Evolutionary conservation across 345 rosid species (phyloP).

Genomic region (Murraya koenigii): DNA sequence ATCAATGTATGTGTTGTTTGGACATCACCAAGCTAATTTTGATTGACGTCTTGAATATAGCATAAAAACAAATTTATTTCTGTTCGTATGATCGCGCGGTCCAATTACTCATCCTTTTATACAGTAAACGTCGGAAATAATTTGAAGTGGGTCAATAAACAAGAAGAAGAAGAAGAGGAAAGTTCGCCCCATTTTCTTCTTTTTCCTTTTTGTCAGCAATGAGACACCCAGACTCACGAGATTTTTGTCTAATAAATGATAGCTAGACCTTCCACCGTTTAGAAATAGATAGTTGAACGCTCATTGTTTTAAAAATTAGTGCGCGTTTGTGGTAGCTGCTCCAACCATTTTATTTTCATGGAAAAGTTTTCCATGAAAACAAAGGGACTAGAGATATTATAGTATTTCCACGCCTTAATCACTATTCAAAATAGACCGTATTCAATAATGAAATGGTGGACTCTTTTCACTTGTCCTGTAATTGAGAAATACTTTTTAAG

Average conservation of each 20-base stretch:
- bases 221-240: too few species aligned
- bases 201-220: background rate
- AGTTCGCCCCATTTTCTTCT: background rate
- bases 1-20: background rate
- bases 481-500: background rate
- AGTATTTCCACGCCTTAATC: too few species aligned
- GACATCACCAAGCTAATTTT: background rate
- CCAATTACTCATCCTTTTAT: background rate
- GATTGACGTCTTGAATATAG: background rate
- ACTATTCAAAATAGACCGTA: too few species aligned
- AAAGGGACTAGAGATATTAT: too few species aligned
- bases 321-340: too few species aligned
- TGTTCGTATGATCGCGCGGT: background rate
- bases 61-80: background rate
- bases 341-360: too few species aligned
- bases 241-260: too few species aligned
- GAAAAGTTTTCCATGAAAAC: too few species aligned
- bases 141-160: background rate
- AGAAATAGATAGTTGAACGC: too few species aligned
- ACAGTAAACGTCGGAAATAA: background rate
- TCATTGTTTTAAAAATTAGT: too few species aligned
- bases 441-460: too few species aligned
- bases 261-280: too few species aligned
- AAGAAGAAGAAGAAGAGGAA: background rate
- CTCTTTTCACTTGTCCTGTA: background rate